Base-by-base conservation (phyloP, 768 basidiomycete genomes). In the Lentinus tigrinus region DNA sequence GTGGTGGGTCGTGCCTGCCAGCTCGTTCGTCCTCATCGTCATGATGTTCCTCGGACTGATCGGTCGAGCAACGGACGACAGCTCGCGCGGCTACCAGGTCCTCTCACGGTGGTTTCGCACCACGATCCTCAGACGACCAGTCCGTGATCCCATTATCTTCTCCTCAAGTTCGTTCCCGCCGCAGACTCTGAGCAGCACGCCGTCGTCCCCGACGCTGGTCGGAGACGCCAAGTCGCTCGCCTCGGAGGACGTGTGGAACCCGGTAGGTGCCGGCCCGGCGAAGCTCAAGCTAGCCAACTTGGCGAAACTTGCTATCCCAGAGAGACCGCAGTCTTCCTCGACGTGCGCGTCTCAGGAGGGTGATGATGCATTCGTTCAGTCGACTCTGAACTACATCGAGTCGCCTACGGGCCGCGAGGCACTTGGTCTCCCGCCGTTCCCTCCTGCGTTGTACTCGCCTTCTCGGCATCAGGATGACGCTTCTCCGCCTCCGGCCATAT, bases 321-420 rank as follows among this genome's bases (percentile, higher is more conserved):
- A 51, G 6, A 27, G 40, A 9, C 49, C 64, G 0, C 54, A 61
- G 11, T 46, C 66, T 9, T 53, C 53, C 13, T 28, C 53, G 49
- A 13, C n/a, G 4, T 28, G 34, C n/a, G 37, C 34, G 24, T 61
- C 44, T 14, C 34, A 56, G 4, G 64, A 67, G 2, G 52, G 61
- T 8, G 68, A 70, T 50, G 63, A 63, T 16, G 58, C 64, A 3
- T 69, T 70, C 57, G 63, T 61, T 6, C 54, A 52, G 34, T 67
- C 67, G 27, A 65, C 69, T 16, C 43, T 68, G 47, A 48, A 53
- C 11, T 72, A 69, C 53, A 50, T 72, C 27, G 58, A 61, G 39
- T 69, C 69, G 6, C 68, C 70, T 2, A 65, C 67, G 5, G 68
- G 65, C 1, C 60, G 63, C 21, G 51, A 59, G 39, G 66, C 66